Evolutionary conservation across 2,329 filamentous ascomycete species (phyloP).

Genomic region (Teratosphaeria pseudoeucalypti): DNA sequence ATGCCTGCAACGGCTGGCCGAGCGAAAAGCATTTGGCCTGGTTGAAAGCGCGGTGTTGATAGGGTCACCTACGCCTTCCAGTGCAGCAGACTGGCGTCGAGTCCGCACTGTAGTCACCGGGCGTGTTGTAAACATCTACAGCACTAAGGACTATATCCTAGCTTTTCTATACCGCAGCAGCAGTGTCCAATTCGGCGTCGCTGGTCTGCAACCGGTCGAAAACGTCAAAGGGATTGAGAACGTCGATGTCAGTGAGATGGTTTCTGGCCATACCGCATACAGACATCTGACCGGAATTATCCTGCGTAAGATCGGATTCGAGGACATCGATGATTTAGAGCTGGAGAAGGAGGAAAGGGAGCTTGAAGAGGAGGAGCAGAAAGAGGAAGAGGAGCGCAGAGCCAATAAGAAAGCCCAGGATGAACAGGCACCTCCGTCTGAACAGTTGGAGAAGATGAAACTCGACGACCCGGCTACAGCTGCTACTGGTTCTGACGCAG

Average conservation of each 20-base stretch:
- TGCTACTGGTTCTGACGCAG: background rate
- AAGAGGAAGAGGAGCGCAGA: slow-evolving; percentile 26
- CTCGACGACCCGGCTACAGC: slow-evolving; percentile 1
- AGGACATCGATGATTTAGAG: slow-evolving; percentile 39
- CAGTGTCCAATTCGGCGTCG: slow-evolving; percentile 71
- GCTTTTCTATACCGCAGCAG: slow-evolving; percentile 80
- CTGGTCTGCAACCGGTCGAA: slow-evolving; percentile 66
- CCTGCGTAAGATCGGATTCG: slow-evolving; percentile 43
- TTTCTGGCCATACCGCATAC: slow-evolving; percentile 42
- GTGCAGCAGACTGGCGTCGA: slow-evolving; percentile 61
- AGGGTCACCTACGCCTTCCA: slow-evolving; percentile 67
- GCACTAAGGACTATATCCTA: slow-evolving; percentile 76
- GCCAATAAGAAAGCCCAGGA: slow-evolving; percentile 19
- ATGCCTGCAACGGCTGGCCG: slow-evolving; percentile 66
- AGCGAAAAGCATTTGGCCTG: slow-evolving; percentile 70
- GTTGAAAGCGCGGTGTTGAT: slow-evolving; percentile 77
- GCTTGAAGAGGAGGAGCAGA: slow-evolving; percentile 28
- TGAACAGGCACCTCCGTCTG: slow-evolving; percentile 9
- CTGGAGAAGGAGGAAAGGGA: slow-evolving; percentile 37
- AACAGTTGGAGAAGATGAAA: slow-evolving; percentile 2
- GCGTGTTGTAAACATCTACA: slow-evolving; percentile 78
- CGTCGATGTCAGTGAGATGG: slow-evolving; percentile 41
- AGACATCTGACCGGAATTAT: slow-evolving; percentile 41
- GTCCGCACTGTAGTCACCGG: slow-evolving; percentile 72
- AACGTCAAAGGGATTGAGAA: slow-evolving; percentile 56